Conservation (phyloP, 768 basidiomycete genomes). For the Boletus rex-veris region DNA sequence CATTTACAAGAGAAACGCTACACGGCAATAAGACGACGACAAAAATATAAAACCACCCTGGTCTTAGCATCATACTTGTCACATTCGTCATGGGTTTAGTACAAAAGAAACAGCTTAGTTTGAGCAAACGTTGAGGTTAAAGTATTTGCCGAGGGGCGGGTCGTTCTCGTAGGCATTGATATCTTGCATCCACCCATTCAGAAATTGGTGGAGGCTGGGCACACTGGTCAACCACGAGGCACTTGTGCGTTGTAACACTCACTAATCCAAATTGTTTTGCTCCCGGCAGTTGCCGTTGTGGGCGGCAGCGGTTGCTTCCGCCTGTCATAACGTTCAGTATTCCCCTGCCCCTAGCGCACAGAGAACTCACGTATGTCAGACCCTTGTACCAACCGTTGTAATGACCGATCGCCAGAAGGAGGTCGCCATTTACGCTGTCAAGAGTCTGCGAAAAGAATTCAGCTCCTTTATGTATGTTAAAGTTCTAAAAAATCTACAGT, state of each 20-base stretch:
- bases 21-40: background rate
- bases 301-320: constrained; percentile 55
- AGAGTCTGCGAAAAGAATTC: constrained; percentile 56
- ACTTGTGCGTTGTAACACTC: constrained; percentile 25
- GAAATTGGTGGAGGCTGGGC: constrained; percentile 58
- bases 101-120: background rate
- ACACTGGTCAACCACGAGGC: background rate
- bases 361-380: constrained; percentile 53
- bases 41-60: background rate
- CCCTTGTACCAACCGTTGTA: constrained; percentile 73
- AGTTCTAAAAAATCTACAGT: constrained; percentile 42
- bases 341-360: background rate
- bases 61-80: background rate
- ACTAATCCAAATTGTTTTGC: constrained; percentile 90
- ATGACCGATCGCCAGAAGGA: constrained; percentile 57
- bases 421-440: constrained; percentile 38
- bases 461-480: constrained; percentile 68
- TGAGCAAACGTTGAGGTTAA: constrained; percentile 51
- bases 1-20: background rate
- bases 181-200: constrained; percentile 72
- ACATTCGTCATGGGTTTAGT: background rate
- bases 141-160: constrained; percentile 57
- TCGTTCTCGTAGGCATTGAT: constrained; percentile 45
- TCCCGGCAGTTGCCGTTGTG: constrained; percentile 55
- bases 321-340: constrained; percentile 30